Evolutionary conservation across 2,329 filamentous ascomycete genomes (phyloP).

Genomic region (Monilinia polystroma): DNA sequence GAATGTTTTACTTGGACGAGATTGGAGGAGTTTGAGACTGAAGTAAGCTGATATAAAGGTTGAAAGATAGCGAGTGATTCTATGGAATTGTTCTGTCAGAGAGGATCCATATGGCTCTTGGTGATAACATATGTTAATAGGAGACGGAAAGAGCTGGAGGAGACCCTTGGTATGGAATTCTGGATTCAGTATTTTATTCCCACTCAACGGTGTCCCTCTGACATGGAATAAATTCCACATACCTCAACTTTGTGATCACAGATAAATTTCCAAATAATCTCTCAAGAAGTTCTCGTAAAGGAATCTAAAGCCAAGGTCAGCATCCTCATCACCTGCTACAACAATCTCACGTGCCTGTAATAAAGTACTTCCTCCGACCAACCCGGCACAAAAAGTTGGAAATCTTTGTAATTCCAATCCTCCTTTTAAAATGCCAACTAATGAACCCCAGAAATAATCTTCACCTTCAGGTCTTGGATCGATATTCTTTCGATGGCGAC

Average conservation of each 20-base stretch:
- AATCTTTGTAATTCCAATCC: constrained; percentile 58
- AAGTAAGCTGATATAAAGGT: constrained; percentile 59
- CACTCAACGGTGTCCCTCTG: not conserved
- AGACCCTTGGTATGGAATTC: not conserved
- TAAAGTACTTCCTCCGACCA: constrained; percentile 61
- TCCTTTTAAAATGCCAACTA: constrained; percentile 47
- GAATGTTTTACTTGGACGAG: constrained; percentile 48
- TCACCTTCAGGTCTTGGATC: constrained; percentile 35
- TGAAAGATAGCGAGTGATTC: constrained; percentile 56
- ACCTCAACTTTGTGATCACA: constrained; percentile 34
- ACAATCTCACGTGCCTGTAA: constrained; percentile 50
- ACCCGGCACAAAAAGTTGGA: constrained; percentile 60
- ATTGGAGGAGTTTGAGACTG: constrained; percentile 57
- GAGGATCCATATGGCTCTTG: not conserved
- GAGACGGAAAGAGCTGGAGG: not conserved
- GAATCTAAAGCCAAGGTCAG: constrained; percentile 36
- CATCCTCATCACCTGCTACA: not conserved
- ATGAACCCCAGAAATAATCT: constrained; percentile 38
- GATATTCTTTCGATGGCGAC: constrained; percentile 36
- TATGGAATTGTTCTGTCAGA: constrained; percentile 35
- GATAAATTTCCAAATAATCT: constrained; percentile 36
- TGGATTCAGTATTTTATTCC: not conserved
- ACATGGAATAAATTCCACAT: constrained; percentile 6
- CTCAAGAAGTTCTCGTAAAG: constrained; percentile 38
- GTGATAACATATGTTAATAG: constrained; percentile 12